phyloP scores from a whole-genome alignment of 352 stramenopile species.

The Phytophthora citricola region DNA sequence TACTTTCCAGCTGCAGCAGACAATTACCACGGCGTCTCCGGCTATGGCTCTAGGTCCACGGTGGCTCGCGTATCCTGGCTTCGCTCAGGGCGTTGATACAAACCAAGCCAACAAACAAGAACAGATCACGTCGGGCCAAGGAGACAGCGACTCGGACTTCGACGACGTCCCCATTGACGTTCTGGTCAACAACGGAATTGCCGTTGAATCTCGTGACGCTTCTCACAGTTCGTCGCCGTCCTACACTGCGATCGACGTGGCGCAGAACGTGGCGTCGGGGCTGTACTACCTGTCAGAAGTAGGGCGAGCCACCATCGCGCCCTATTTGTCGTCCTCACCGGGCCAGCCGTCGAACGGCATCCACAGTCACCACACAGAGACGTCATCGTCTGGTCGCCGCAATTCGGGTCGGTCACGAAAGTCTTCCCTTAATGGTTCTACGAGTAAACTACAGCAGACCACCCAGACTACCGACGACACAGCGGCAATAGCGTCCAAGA shows the following conservation, averaged over 20 bases:
- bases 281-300: conserved; percentile 87
- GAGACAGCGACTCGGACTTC: conserved; percentile 58
- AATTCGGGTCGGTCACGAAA: conserved; percentile 21
- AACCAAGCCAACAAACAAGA: conserved; percentile 24
- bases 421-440: conserved; percentile 21
- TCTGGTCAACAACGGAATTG: conserved; percentile 45
- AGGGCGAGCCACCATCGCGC: conserved; percentile 68
- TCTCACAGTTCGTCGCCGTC: conserved; percentile 46
- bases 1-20: conserved; percentile 53
- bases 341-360: conserved; percentile 33
- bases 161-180: conserved; percentile 49
- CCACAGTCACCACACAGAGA: conserved; percentile 15
- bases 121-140: conserved; percentile 30
- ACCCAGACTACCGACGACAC: conserved; percentile 18
- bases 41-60: conserved; percentile 72
- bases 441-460: conserved; percentile 9
- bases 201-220: conserved; percentile 26
- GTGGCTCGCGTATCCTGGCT: conserved; percentile 76
- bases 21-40: conserved; percentile 56
- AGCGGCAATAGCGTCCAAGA: conserved; percentile 32
- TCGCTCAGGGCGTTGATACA: conserved; percentile 27
- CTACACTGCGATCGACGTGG: conserved; percentile 81
- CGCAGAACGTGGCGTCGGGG: conserved; percentile 88
- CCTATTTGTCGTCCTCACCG: conserved; percentile 77
- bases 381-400: conserved; percentile 22